phyloP scores from a whole-genome alignment of 176 grass and related monocot genomes.

The Paspalum vaginatum region DNA sequence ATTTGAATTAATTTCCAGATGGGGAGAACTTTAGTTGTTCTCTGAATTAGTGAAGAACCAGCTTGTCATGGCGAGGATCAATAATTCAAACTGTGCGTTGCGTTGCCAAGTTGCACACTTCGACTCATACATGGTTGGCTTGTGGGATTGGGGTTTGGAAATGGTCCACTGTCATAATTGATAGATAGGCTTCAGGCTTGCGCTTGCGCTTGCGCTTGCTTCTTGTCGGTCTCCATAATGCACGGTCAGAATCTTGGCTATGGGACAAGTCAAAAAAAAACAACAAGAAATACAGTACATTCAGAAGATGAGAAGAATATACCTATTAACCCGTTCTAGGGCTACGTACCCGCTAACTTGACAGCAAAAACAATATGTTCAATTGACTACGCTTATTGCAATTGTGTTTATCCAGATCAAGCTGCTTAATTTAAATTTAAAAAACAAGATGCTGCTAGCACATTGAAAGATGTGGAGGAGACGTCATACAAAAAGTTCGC shows the following conservation, averaged over 20 bases:
- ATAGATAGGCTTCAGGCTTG: neutral
- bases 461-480: neutral
- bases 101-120: neutral
- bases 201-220: conserved; percentile 3
- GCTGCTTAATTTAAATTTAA: neutral
- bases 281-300: neutral
- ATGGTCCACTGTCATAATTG: conserved; percentile 12
- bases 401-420: neutral
- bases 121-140: conserved; percentile 1
- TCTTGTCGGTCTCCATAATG: neutral
- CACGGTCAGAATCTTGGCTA: neutral
- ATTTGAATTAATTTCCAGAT: neutral
- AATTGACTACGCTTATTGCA: neutral
- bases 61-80: neutral
- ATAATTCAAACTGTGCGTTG: neutral
- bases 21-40: neutral
- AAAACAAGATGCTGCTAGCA: neutral
- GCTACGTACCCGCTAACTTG: neutral
- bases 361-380: neutral
- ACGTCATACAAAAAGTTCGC: neutral
- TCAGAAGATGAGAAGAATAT: neutral
- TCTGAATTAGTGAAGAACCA: neutral
- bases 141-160: neutral
- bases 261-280: neutral
- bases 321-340: neutral